Conservation (phyloP, 2,329 filamentous ascomycete genomes). For the Scedosporium aurantiacum region DNA sequence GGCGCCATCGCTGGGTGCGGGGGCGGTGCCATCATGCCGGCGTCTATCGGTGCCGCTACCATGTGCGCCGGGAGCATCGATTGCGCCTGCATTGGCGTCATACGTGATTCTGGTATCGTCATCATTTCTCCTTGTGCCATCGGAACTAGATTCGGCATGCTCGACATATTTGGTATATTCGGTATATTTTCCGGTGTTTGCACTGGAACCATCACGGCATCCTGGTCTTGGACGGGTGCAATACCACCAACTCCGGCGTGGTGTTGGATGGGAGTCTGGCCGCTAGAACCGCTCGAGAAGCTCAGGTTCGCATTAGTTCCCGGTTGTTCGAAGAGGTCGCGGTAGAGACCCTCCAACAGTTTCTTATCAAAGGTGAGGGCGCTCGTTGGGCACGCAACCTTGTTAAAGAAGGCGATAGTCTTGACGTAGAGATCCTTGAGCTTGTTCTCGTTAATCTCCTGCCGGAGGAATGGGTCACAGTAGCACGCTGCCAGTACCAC, state of each 20-base stretch:
- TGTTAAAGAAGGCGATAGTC: conserved; percentile 66
- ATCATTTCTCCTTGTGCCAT: background rate
- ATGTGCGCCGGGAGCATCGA: background rate
- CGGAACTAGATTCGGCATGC: background rate
- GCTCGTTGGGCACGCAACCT: conserved; percentile 62
- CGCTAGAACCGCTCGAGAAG: conserved; percentile 4
- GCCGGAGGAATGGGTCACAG: conserved; percentile 49
- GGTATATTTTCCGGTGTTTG: background rate
- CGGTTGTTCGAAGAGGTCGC: conserved; percentile 27
- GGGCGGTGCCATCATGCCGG: background rate
- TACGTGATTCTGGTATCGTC: background rate
- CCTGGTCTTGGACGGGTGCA: background rate
- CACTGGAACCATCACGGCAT: background rate
- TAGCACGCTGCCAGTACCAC: conserved; percentile 79
- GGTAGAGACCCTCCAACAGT: conserved; percentile 52
- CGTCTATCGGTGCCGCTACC: background rate
- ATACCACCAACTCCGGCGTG: background rate
- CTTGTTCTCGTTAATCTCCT: conserved; percentile 42
- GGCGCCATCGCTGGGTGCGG: background rate
- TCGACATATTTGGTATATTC: background rate
- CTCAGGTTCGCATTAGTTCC: background rate
- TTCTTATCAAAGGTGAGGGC: conserved; percentile 62
- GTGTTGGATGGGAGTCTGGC: background rate
- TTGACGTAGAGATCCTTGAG: conserved; percentile 53
- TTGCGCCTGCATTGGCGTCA: background rate